A percentile compares a stretch with the other conserved stretches of the same genome.
These are phyloP conservation scores for Vishniacozyma victoriae DNA, from an alignment of 768 basidiomycete species.

Conservation along the genomic window DNA sequence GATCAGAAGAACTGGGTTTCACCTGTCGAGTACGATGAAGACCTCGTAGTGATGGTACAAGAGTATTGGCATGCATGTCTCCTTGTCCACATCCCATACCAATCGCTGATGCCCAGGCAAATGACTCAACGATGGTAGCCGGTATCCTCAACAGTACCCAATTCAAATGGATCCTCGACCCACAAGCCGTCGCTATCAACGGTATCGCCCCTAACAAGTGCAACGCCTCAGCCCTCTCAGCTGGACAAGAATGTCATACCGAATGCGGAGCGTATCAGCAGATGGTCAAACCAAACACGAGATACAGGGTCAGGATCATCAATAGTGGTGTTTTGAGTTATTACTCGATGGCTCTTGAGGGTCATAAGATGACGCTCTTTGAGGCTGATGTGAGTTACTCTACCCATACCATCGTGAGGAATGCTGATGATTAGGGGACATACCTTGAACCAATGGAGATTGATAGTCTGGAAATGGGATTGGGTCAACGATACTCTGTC, in stretches of 20 bases:
- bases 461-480: constrained; percentile 2
- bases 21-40: constrained; percentile 12
- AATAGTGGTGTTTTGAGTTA: neutral
- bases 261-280: constrained; percentile 4
- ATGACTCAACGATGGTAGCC: constrained; percentile 2
- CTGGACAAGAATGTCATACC: neutral
- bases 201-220: constrained; percentile 3
- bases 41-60: constrained; percentile 11
- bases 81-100: neutral
- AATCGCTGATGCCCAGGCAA: constrained; percentile 1
- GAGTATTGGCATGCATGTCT: constrained; percentile 11
- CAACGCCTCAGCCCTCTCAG: constrained; percentile 3
- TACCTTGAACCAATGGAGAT: constrained; percentile 6
- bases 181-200: constrained; percentile 6
- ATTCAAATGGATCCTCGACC: constrained; percentile 7
- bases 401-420: neutral
- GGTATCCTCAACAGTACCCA: constrained; percentile 5
- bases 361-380: constrained; percentile 11
- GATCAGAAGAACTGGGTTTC: constrained; percentile 3
- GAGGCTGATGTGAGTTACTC: constrained; percentile 8
- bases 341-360: constrained; percentile 4
- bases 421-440: constrained; percentile 3
- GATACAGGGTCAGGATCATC: constrained; percentile 7
- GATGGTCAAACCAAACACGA: constrained; percentile 1
- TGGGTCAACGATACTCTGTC: constrained; percentile 7